Percentiles rank a stretch among this genome's conserved stretches.
Conservation (phyloP, 306 rosid genomes). For the Rubus idaeus region DNA sequence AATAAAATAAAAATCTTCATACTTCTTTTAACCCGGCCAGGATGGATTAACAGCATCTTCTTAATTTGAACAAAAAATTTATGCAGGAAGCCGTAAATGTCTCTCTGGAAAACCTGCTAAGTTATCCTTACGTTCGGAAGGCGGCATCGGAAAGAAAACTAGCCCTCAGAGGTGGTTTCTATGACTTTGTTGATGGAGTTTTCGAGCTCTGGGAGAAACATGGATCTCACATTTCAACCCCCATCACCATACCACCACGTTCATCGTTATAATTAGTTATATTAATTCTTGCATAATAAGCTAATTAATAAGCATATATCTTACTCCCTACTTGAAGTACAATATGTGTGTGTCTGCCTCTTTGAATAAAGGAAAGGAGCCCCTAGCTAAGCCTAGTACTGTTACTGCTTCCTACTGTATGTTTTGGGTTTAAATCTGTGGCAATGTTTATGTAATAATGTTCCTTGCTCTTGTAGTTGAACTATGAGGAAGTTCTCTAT, state of each 20-base stretch:
- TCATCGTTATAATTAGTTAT: not conserved
- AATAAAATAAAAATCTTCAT: too few relatives aligned
- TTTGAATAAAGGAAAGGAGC: not conserved
- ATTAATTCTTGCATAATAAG: not conserved
- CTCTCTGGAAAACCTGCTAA: conserved; percentile 45
- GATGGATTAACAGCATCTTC: too few relatives aligned
- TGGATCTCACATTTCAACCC: conserved; percentile 12
- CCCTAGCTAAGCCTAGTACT: not conserved
- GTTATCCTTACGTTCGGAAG: conserved; percentile 51
- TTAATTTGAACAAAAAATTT: not conserved
- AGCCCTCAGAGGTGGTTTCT: conserved; percentile 50
- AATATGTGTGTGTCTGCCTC: not conserved
- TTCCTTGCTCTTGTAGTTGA: not conserved
- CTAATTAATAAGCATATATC: not conserved
- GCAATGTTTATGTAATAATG: not conserved
- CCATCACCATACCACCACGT: conserved; percentile 23
- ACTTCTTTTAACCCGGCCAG: too few relatives aligned
- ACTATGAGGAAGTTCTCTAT: too few relatives aligned
- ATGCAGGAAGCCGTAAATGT: conserved; percentile 66
- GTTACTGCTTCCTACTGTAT: not conserved
- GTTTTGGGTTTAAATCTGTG: not conserved
- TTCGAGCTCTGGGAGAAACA: conserved; percentile 54
- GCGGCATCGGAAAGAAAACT: conserved; percentile 24
- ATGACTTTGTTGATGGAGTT: conserved; percentile 55
- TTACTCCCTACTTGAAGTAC: not conserved